These are phyloP conservation scores for Cordyceps tenuipes DNA, from an alignment of 2,329 filamentous ascomycete genomes.

Conservation along the genomic window DNA sequence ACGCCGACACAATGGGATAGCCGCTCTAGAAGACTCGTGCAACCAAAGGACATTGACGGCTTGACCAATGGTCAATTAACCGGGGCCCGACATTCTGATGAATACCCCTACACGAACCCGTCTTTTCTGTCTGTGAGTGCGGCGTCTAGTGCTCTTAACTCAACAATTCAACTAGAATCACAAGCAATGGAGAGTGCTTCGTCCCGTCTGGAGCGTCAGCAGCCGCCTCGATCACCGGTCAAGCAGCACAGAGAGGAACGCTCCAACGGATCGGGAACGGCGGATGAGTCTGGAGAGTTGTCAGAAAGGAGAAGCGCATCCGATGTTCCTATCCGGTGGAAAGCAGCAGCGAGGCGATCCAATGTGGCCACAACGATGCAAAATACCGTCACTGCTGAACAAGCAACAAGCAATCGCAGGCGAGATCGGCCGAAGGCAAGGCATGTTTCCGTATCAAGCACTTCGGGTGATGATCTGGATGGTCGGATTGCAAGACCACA, in stretches of 20 bases:
- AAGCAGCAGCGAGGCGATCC: conserved; percentile 15
- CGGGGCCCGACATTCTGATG: conserved; percentile 30
- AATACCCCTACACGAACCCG: conserved; percentile 29
- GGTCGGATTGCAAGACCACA: not conserved
- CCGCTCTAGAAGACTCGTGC: conserved; percentile 43
- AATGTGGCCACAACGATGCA: conserved; percentile 7
- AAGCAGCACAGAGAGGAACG: conserved; percentile 12
- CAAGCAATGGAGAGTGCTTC: not conserved
- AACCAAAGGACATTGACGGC: conserved; percentile 27
- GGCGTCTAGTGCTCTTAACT: conserved; percentile 45
- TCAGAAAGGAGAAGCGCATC: conserved; percentile 1
- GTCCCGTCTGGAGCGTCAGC: not conserved
- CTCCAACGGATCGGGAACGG: conserved; percentile 14
- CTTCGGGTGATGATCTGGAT: conserved; percentile 18
- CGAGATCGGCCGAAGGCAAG: conserved; percentile 13
- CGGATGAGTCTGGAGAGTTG: conserved; percentile 15
- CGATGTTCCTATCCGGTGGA: conserved; percentile 11
- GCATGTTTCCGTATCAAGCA: conserved; percentile 7
- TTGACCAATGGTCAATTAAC: conserved; percentile 19
- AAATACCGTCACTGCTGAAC: conserved; percentile 13
- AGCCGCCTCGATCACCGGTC: not conserved
- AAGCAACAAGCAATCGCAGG: conserved; percentile 15
- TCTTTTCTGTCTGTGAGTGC: conserved; percentile 46
- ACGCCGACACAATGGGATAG: conserved; percentile 43
- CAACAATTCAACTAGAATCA: conserved; percentile 17